Base-by-base conservation (phyloP, 1,284 basidiomycete genomes). In the Cryptococcus jaspeensis region DNA sequence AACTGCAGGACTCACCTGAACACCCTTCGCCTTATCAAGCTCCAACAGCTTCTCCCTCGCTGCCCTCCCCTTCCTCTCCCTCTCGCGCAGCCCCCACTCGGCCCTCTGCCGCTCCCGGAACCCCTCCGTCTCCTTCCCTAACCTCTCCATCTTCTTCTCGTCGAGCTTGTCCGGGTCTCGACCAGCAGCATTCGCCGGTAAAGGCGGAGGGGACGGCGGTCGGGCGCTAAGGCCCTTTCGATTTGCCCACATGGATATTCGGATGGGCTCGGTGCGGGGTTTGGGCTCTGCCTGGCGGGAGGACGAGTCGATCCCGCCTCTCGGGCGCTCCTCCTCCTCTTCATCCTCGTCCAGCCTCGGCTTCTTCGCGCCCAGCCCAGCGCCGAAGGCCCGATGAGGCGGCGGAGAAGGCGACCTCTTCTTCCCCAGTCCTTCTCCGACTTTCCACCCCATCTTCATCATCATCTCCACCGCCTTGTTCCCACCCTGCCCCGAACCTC, bases 371-470 rank as follows among this genome's bases (percentile, higher is more conserved):
- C 40, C 43, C 16, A 48, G 25, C 20, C 39, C 41, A 28, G 9
- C 44, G 38, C 44, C n/a, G 37, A 8, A n/a, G 4, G 36, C 41
- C 36, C 28, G 23, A 38, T 20, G 23, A 8, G 40, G 39, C 1
- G 57, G 58, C 13, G 64, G 66, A 4, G 63, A 61, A 13, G 59
- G 44, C 13, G 58, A 61, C 13, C 66, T 53, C 44, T 66, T 58
- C 48, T 65, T 69, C 2, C 76, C 76, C 18, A 78, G 56, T 4
- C 71, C 70, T 62, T 77, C 71, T 12, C 76, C 76, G 1, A 67
- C 61, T 53, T 71, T 76, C 76, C 76, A 78, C n/a, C 76, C 76
- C 76, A 78, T 78, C 66, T 73, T 74, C 66, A 67, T 67, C 76
- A 78, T 78, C 64, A 59, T 43, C 47, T 62, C 67, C 65, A 76